Conservation (phyloP, 768 basidiomycete species). For the Antrodiella citrinella region DNA sequence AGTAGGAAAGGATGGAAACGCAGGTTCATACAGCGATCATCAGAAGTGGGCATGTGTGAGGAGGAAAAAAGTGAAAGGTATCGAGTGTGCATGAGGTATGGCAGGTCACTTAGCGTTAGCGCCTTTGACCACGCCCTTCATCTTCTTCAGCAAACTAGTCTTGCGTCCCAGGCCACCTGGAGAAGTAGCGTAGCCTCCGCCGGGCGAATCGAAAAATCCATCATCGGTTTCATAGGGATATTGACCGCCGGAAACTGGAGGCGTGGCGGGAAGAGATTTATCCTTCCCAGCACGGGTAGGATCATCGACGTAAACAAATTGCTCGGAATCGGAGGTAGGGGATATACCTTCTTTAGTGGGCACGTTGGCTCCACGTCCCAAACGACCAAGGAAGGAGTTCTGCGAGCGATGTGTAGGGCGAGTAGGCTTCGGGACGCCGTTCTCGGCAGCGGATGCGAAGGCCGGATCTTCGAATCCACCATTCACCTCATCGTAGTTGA, state of each 20-base stretch:
- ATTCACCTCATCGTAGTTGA: slow-evolving; percentile 37
- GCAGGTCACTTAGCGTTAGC: slow-evolving; percentile 21
- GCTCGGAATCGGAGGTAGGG: slow-evolving; percentile 34
- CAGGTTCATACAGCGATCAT: not conserved
- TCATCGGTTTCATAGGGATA: slow-evolving; percentile 24
- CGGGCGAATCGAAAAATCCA: slow-evolving; percentile 44
- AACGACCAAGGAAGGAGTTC: slow-evolving; percentile 73
- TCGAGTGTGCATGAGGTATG: not conserved
- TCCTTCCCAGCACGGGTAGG: slow-evolving; percentile 30
- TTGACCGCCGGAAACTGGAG: slow-evolving; percentile 20
- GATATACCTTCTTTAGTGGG: slow-evolving; percentile 24
- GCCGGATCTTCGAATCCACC: slow-evolving; percentile 32
- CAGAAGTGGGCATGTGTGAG: not conserved
- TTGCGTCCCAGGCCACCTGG: slow-evolving; percentile 54
- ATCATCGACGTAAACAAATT: slow-evolving; percentile 62
- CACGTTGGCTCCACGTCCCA: slow-evolving; percentile 33
- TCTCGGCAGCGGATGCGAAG: slow-evolving; percentile 35
- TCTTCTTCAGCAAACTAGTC: slow-evolving; percentile 74
- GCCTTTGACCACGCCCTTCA: slow-evolving; percentile 64
- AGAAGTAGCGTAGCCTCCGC: slow-evolving; percentile 13
- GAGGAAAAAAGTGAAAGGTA: slow-evolving; percentile 1
- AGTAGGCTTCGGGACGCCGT: slow-evolving; percentile 12
- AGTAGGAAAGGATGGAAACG: not conserved
- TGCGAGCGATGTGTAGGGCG: slow-evolving; percentile 68
- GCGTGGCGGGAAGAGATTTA: slow-evolving; percentile 47